These are phyloP conservation scores for Cladophialophora yegresii DNA, from an alignment of 2,329 filamentous ascomycete genomes.

Conservation along the genomic window DNA sequence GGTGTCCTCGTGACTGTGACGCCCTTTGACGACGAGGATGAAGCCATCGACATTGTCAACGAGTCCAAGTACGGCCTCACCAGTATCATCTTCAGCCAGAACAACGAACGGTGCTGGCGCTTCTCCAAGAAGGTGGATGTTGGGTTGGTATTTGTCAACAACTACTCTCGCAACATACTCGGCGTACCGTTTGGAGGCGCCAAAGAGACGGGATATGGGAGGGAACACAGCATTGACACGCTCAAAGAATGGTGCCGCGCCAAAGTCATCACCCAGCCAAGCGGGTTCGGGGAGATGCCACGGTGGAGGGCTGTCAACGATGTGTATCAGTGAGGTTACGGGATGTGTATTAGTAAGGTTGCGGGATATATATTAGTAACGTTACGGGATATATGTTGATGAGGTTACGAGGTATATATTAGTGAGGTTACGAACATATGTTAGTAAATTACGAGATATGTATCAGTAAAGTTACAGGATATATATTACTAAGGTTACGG, in stretches of 20 bases:
- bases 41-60: constrained; percentile 60
- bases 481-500: background rate
- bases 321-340: background rate
- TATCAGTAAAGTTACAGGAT: background rate
- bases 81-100: constrained; percentile 57
- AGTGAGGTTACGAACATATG: background rate
- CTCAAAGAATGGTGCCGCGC: constrained; percentile 63
- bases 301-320: constrained; percentile 11
- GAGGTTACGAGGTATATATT: background rate
- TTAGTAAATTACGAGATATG: too few relatives aligned
- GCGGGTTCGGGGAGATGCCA: constrained; percentile 7
- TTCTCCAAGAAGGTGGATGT: constrained; percentile 51
- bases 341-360: background rate
- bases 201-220: constrained; percentile 76
- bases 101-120: constrained; percentile 55
- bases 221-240: constrained; percentile 61
- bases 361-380: background rate
- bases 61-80: constrained; percentile 56
- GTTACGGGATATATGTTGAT: background rate
- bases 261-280: constrained; percentile 55
- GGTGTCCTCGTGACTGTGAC: constrained; percentile 65
- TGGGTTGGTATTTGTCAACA: constrained; percentile 63
- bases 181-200: constrained; percentile 67
- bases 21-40: constrained; percentile 62
- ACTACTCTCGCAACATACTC: constrained; percentile 38